A percentile compares a stretch with the other conserved stretches of the same genome.
These are phyloP conservation scores for Tulasnella sp. DNA, from an alignment of 768 basidiomycete genomes.

Conservation along the genomic window DNA sequence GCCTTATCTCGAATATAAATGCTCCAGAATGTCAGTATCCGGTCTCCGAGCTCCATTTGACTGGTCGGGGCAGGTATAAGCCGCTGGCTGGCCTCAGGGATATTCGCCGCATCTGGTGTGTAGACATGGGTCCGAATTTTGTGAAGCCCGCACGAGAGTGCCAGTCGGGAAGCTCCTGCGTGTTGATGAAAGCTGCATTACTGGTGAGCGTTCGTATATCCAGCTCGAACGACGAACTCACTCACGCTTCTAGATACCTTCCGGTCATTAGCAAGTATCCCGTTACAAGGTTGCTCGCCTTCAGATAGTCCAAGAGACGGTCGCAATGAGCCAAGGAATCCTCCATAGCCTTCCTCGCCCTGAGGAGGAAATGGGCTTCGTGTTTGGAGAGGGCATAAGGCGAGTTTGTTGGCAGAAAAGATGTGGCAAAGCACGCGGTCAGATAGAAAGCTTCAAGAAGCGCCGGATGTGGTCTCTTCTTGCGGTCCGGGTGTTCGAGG, in stretches of 20 bases:
- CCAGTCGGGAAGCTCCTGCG: constrained; percentile 58
- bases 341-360: constrained; percentile 6
- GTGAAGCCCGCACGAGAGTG: constrained; percentile 55
- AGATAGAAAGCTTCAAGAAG: constrained; percentile 15
- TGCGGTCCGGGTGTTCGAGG: not conserved
- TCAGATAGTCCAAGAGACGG: not conserved
- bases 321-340: constrained; percentile 9
- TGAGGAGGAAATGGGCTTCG: constrained; percentile 9
- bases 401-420: not conserved
- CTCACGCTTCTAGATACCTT: constrained; percentile 9
- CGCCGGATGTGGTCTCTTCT: constrained; percentile 2
- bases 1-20: constrained; percentile 7
- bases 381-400: not conserved
- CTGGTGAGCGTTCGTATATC: too few relatives aligned
- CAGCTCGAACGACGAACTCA: not conserved
- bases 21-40: constrained; percentile 10
- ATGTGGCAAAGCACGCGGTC: constrained; percentile 10
- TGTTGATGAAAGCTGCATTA: constrained; percentile 21
- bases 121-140: not conserved
- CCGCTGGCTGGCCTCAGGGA: not conserved
- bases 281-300: not conserved
- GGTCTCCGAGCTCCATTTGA: constrained; percentile 3
- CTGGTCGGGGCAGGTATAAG: not conserved
- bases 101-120: not conserved
- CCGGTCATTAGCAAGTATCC: not conserved